These are phyloP conservation scores for Hymenoscyphus infarciens DNA, from an alignment of 2,329 filamentous ascomycete species.

Conservation along the genomic window DNA sequence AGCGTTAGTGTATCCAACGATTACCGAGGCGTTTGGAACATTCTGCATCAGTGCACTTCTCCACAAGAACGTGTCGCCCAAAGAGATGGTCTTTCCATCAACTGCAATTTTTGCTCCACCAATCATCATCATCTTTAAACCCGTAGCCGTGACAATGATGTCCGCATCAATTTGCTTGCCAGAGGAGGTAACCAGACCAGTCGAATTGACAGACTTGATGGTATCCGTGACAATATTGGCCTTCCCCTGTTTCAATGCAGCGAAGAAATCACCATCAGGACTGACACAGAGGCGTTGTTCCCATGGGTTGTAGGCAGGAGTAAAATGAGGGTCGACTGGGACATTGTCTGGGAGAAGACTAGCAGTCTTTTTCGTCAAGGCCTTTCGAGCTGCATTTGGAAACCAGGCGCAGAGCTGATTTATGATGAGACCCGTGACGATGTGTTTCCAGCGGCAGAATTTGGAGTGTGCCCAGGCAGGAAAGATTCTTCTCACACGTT, in stretches of 20 bases:
- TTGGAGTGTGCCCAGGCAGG: conserved; percentile 40
- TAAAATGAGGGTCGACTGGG: conserved; percentile 60
- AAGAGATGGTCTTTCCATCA: conserved; percentile 49
- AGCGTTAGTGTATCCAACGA: conserved; percentile 63
- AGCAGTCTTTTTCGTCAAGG: conserved; percentile 46
- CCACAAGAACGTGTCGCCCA: conserved; percentile 56
- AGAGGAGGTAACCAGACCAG: conserved; percentile 39
- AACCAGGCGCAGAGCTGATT: conserved; percentile 50
- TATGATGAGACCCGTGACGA: conserved; percentile 46
- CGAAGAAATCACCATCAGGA: conserved; percentile 54
- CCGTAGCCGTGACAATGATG: conserved; percentile 67
- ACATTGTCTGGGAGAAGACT: conserved; percentile 51
- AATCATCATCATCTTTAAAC: conserved; percentile 56
- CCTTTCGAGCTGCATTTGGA: conserved; percentile 45
- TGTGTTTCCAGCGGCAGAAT: conserved; percentile 48
- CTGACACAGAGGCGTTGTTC: conserved; percentile 73
- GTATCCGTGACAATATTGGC: conserved; percentile 48
- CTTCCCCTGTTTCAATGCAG: conserved; percentile 44
- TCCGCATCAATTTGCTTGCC: conserved; percentile 50
- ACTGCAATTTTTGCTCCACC: conserved; percentile 51
- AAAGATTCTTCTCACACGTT: conserved; percentile 34
- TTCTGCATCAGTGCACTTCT: conserved; percentile 63
- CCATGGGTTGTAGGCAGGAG: conserved; percentile 62
- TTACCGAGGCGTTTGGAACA: conserved; percentile 58
- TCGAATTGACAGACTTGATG: conserved; percentile 49